Evolutionary conservation across 1,284 basidiomycete genomes (phyloP), one percentile per base, ranked within the genome.

Genomic region (Fistulinella cinereoalba): DNA sequence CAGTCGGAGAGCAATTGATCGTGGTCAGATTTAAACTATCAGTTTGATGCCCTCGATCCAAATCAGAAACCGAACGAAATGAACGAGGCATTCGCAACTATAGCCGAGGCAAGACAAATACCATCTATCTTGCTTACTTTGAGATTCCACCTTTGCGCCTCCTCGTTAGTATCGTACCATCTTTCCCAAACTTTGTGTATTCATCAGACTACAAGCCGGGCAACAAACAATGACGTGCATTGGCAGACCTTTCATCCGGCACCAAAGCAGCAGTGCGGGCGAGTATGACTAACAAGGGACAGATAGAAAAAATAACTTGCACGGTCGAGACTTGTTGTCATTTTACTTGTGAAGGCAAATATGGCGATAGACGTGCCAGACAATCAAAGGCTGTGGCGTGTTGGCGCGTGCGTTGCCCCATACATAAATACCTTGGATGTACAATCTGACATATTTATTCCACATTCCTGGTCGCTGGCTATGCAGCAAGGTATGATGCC

Each of bases 321-420:
- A 50, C 15, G 62, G 67, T 4, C 67, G 72, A 6, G 80, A 83
- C 58, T 56, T 84, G 10, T 62, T 84, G 6, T 77, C 73, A 13
- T 63, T n/a, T n/a, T 81, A 10, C 61, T 84, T 9, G 74, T 88
- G 40, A 72, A 73, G 39, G 80, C 84, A 7, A 89, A 88, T 55
- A 76, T 83, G 71, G 76, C 76, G 1, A 68, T 71, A 1, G 79
- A 83, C 37, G 59, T 83, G 6, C 71, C 77, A 0, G 74, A 77
- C n/a, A 71, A 62, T 22, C 81, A 88, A 55, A 71, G 74, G 29
- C 68, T 93, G 71, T 73, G 88, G 92, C 53, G 81, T 92, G 2
- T 56, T 87, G 19, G 79, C 81, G 4, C 89, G 89, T 81, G 71
- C 71, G 75, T 27, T 27, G 7, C 25, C 6, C 12, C 25, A 27